Conservation (phyloP, 106 monocot species). For the Apostasia ramifera region DNA sequence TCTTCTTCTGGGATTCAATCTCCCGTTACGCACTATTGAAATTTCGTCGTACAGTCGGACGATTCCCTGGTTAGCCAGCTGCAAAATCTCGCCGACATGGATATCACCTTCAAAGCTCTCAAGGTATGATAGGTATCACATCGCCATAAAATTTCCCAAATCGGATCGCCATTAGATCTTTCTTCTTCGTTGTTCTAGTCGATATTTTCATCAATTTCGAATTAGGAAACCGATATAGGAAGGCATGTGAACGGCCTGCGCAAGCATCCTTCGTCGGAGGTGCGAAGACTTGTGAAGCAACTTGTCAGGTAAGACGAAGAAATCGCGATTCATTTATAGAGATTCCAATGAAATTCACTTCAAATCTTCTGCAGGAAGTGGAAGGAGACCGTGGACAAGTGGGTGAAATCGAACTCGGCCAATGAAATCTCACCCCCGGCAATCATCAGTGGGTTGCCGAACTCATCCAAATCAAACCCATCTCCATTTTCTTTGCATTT, state of each 20-base stretch:
- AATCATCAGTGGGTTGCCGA: conserved; percentile 30
- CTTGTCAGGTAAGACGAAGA: conserved; percentile 35
- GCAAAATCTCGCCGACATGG: conserved; percentile 60
- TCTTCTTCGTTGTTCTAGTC: neutral
- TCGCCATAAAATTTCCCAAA: neutral
- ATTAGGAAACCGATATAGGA: conserved; percentile 57
- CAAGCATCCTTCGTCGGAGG: conserved; percentile 53
- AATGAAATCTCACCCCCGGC: conserved; percentile 21
- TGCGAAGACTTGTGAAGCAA: conserved; percentile 41
- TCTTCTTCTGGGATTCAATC: neutral
- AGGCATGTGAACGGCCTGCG: conserved; percentile 46
- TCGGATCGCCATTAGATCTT: neutral
- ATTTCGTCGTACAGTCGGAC: conserved; percentile 24
- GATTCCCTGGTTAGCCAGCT: conserved; percentile 38
- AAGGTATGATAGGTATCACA: conserved; percentile 19
- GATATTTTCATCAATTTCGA: conserved; percentile 5
- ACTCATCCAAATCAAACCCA: conserved; percentile 5
- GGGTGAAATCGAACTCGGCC: conserved; percentile 41
- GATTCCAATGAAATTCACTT: neutral
- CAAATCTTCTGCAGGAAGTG: conserved; percentile 35
- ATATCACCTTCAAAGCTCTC: conserved; percentile 62
- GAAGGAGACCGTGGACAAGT: conserved; percentile 59
- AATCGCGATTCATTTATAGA: neutral
- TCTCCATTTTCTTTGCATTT: neutral
- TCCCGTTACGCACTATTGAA: neutral